Base-by-base conservation (phyloP, 2,329 filamentous ascomycete species). In the Hypomyces perniciosus region DNA sequence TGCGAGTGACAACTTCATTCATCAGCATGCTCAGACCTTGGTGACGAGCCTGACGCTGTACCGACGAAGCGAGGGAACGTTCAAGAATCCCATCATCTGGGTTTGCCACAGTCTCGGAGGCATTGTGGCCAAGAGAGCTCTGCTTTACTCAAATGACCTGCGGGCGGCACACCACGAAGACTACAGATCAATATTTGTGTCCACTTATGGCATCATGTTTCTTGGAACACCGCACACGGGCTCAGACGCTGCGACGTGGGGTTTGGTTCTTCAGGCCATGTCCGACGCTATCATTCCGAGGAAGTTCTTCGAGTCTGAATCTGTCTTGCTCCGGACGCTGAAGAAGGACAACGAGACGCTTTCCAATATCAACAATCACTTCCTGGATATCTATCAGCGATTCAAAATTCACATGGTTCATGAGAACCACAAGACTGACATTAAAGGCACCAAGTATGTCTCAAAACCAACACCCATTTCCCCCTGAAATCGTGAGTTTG, bases 391-490 rank as follows among this genome's bases (percentile, higher is more conserved):
- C 29, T 83, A 87, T 55, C 78, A 81, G 51, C 76, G 82, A 1
- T 90, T 88, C 61, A 78, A 81, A 56, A 82, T 90, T 46, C 86
- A 86, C 60, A 88, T 90, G 77, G 87, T 83, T 35, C 85, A 90
- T 50, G 87, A 91, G 62, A 84, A 83, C 42, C 80, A 84, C 57
- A 85, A 84, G 54, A 88, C 85, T 0, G 81, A 88, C 56, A 60
- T 90, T 34, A 84, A 79, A 57, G 81, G 80, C 2, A 81, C 81
- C 1, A 82, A 70, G 70, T 72, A 59, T 42, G 70, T 60, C n/a
- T 8, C 8, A n/a, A 8, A 7, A 2, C 13, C 20, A 12, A 26
- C 8, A 9, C 28, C 13, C 31, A 30, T 30, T 44, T 44, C 31
- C n/a, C 13, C 31, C 9, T 27, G 6, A 7, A n/a, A 8, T 20